Percentiles rank a stretch among this genome's conserved stretches.
phyloP scores from a whole-genome alignment of 2,329 filamentous ascomycete species.

The Sporothrix pseudoabietina region DNA sequence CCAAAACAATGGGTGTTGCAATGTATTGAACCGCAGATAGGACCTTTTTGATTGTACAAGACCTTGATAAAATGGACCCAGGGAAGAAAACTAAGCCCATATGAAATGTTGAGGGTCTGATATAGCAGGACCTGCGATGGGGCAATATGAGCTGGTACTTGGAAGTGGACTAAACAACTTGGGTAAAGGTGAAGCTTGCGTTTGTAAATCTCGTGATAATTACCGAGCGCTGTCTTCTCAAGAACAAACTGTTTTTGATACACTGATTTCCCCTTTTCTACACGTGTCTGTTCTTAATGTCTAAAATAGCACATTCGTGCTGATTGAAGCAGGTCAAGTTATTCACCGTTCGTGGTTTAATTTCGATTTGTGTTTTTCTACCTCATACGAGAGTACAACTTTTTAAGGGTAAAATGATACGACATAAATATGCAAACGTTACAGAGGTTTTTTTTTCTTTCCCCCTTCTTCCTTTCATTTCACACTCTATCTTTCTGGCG shows the following conservation, averaged over 20 bases:
- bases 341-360: too few relatives aligned
- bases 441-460: too few relatives aligned
- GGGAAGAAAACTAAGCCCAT: neutral
- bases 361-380: too few relatives aligned
- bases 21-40: constrained; percentile 7
- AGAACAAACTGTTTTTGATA: neutral
- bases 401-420: too few relatives aligned
- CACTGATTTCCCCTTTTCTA: neutral
- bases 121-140: neutral
- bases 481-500: too few relatives aligned
- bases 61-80: neutral
- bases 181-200: constrained; percentile 6
- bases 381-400: too few relatives aligned
- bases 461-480: too few relatives aligned
- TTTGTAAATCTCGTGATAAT: neutral
- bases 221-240: neutral
- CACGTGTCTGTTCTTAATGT: too few relatives aligned
- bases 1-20: too few relatives aligned
- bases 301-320: too few relatives aligned
- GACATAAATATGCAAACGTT: too few relatives aligned
- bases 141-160: neutral
- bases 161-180: neutral
- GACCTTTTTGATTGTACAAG: neutral
- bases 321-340: too few relatives aligned
- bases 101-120: neutral